Evolutionary conservation across 257 asterid species (phyloP), one percentile per base, ranked within the genome.

Genomic region (Plantago ovata): DNA sequence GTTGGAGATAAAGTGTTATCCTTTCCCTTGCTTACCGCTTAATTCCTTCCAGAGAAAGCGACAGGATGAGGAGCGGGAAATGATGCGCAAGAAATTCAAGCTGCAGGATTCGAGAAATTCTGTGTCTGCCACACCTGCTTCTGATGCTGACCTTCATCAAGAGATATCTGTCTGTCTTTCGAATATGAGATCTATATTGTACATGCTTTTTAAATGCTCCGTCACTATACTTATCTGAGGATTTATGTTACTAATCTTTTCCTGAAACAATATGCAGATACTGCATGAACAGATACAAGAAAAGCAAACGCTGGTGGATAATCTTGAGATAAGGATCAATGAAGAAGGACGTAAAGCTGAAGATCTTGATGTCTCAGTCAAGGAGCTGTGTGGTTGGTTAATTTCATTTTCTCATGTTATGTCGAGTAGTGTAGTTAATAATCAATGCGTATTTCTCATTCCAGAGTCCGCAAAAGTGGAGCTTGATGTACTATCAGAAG

Each of bases 381-480:
- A 77, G 38, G 75, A 79, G 50, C 61, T 84, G 20, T 63, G 84
- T 70, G 96, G 98, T 91, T 82, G 69, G 77, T 70, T 66, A 53
- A 22, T 57, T 53, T 65, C 68, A 24, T 59, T 54, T 53, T 61
- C 23, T 47, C 71, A 22, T 64, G 60, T 32, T 49, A 16, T 16
- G 10, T 28, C 53, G 54, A 32, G 56, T 61, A 49, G 62, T n/a
- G 54, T 55, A 56, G 61, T 69, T 58, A 53, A 58, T 57, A 38
- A 38, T 53, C 38, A 24, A 28, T 38, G 9, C 48, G 13, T 15
- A 54, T 44, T 58, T 40, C 72, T 66, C 68, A 60, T 21, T 56
- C 13, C 19, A 91, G 98, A 76, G 56, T 88, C 95, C 6, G 85
- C 89, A 53, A 79, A 80, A 66, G 75, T 67, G 52, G 94, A 84